phyloP scores from a whole-genome alignment of 495 filamentous ascomycete genomes.

The Penicillium ochrochloron region DNA sequence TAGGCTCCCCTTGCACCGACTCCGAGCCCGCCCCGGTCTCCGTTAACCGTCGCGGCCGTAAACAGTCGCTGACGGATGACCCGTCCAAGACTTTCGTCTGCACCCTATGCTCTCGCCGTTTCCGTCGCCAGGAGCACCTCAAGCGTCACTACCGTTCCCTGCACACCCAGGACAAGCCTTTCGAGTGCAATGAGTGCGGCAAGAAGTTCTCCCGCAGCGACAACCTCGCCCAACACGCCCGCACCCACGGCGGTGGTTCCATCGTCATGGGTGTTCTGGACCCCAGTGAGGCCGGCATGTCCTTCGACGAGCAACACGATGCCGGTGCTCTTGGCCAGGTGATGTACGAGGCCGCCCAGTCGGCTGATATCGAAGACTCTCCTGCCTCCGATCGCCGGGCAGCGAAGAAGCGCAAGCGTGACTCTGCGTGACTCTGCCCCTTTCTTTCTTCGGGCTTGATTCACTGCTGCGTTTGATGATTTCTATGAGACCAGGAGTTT shows the following conservation, averaged over 20 bases:
- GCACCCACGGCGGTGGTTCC: constrained; percentile 89
- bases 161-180: constrained; percentile 98
- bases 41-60: constrained; percentile 91
- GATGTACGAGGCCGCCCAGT: constrained; percentile 76
- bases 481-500: constrained; percentile 52
- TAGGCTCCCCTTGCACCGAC: constrained; percentile 27
- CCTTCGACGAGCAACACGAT: constrained; percentile 59
- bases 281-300: constrained; percentile 55
- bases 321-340: constrained; percentile 67
- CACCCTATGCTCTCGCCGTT: constrained; percentile 91
- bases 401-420: constrained; percentile 80
- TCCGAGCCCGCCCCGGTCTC: constrained; percentile 60
- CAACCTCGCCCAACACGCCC: constrained; percentile 93
- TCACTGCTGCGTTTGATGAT: constrained; percentile 24
- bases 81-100: constrained; percentile 98
- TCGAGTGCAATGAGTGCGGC: constrained; percentile 94
- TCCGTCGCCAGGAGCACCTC: constrained; percentile 97
- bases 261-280: constrained; percentile 89
- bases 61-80: constrained; percentile 97
- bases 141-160: constrained; percentile 99
- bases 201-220: constrained; percentile 99
- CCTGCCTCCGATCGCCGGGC: constrained; percentile 52
- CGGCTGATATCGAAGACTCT: constrained; percentile 57
- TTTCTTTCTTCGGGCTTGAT: constrained; percentile 7
- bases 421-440: constrained; percentile 44